Evolutionary conservation across 2,329 filamentous ascomycete genomes (phyloP), one percentile per base, ranked within the genome.

Genomic region (Plenodomus biglobosus): DNA sequence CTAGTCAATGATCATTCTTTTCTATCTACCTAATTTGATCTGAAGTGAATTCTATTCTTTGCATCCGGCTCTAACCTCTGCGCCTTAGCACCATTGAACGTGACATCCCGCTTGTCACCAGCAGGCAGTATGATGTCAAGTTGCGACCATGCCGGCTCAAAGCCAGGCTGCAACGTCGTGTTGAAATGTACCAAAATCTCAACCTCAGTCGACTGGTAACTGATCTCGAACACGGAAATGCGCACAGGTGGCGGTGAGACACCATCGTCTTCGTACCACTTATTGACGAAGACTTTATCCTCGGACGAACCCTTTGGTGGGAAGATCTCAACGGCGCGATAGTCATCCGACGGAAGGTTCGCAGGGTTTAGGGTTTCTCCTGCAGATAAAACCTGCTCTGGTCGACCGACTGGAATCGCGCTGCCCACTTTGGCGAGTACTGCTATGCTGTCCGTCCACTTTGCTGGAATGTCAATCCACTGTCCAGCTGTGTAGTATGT

Each of bases 181-280:
- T 59, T 55, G n/a, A 79, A 75, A 1, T 64, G 61, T 1, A 83
- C 73, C 27, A 56, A 50, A 0, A 83, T 69, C 46, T 75, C 72
- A 11, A 73, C 70, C 2, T 73, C 69, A 0, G 74, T 77, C 1
- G 75, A 55, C 21, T 34, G 43, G 30, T 68, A 69, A 15, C 41
- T 54, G 22, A 69, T 15, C 8, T 47, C 52, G 34, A 71, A 71
- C 0, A 46, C 42, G 0, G 65, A 69, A 11, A 70, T 62, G 32
- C 52, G 58, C 1, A 58, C 66, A 4, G 64, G 62, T 16, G 66
- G 59, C 35, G 75, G 72, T 8, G 79, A 77, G 21, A 83, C 75
- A 0, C 80, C 81, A 64, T 84, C 80, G 51, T 84, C 81, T 60
- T 84, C 81, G 40, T 75, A 76, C 80, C 81, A 84, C 0, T 68